phyloP scores from a whole-genome alignment of 2,329 filamentous ascomycete genomes.

The Fusarium sp. region DNA sequence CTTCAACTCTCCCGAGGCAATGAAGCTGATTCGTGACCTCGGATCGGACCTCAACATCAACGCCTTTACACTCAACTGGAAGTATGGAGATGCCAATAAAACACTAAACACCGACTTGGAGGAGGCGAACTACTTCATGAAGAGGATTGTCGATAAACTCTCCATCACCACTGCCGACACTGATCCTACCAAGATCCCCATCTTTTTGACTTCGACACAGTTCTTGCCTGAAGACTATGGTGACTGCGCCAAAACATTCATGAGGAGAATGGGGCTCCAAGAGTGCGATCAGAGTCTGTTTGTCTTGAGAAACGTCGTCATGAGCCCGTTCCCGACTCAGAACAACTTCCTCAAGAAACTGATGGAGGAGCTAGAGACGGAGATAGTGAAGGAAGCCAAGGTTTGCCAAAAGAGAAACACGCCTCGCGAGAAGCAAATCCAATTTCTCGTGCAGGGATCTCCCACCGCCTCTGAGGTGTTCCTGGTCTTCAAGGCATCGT shows the following conservation, averaged over 20 bases:
- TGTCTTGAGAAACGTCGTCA: slow-evolving; percentile 61
- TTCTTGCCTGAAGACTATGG: slow-evolving; percentile 57
- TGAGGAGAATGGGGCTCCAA: slow-evolving; percentile 54
- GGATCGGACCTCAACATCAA: slow-evolving; percentile 63
- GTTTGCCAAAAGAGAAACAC: slow-evolving; percentile 53
- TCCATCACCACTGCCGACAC: slow-evolving; percentile 56
- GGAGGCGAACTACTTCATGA: slow-evolving; percentile 63
- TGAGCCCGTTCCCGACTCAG: slow-evolving; percentile 59
- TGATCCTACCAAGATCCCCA: slow-evolving; percentile 54
- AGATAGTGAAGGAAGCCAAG: slow-evolving; percentile 47
- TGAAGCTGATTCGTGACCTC: slow-evolving; percentile 54
- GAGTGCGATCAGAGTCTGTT: slow-evolving; percentile 53
- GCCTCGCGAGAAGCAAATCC: slow-evolving; percentile 49
- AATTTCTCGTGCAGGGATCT: slow-evolving; percentile 54
- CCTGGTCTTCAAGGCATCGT: slow-evolving; percentile 55
- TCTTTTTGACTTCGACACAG: slow-evolving; percentile 60
- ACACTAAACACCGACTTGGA: slow-evolving; percentile 57
- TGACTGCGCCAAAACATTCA: slow-evolving; percentile 55
- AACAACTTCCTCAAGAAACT: slow-evolving; percentile 55
- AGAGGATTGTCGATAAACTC: slow-evolving; percentile 55
- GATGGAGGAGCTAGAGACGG: slow-evolving; percentile 48
- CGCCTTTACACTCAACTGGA: slow-evolving; percentile 59
- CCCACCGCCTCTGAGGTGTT: slow-evolving; percentile 51
- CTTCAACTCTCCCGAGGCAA: slow-evolving; percentile 49
- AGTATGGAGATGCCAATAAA: slow-evolving; percentile 48